Base-by-base conservation (phyloP, 2,329 filamentous ascomycete species). In the Calonectria fujianensis region DNA sequence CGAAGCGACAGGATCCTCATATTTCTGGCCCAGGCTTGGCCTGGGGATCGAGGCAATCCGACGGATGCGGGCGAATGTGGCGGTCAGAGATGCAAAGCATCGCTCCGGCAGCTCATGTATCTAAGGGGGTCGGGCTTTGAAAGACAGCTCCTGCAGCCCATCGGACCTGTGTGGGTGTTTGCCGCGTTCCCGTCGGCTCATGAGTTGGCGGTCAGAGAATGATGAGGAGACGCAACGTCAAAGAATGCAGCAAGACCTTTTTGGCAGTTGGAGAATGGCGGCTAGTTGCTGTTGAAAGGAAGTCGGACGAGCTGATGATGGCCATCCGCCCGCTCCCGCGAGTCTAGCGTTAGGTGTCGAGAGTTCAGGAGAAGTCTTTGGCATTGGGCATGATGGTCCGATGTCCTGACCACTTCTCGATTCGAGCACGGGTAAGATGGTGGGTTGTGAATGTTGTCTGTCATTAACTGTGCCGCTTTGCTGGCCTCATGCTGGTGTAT, bases 401-500 rank as follows among this genome's bases (percentile, higher is more conserved):
- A 13, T 9, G 14, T 50, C 11, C n/a, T 35, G 29, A 45, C 54
- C 39, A 16, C 10, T 18, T 9, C 35, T 48, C 65, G 57, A 24
- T 32, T 54, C 54, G 70, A 69, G 31, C 48, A 50, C 52, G 24
- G 39, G 45, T 3, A 57, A 51, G 24, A 48, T 64, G 52, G 64
- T 45, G 57, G 68, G 54, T 29, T 35, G n/a, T 59, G 50, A 48
- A 52, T 65, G 11, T 50, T 31, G 54, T 68, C 54, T 73, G 65
- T 65, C 65, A 73, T 73, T 73, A 32, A 73, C 41, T 29, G 37
- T 73, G 29, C 72, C 39, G 41, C 39, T 24, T 66, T 59, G 51
- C n/a, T 51, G 39, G 31, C 27, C 16, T 63, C n/a, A 32, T 29
- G 16, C 64, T 65, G 39, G 39, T 48, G 18, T 61, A 51, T 73